Base-by-base conservation (phyloP, 768 basidiomycete species). In the Suillus paluster region DNA sequence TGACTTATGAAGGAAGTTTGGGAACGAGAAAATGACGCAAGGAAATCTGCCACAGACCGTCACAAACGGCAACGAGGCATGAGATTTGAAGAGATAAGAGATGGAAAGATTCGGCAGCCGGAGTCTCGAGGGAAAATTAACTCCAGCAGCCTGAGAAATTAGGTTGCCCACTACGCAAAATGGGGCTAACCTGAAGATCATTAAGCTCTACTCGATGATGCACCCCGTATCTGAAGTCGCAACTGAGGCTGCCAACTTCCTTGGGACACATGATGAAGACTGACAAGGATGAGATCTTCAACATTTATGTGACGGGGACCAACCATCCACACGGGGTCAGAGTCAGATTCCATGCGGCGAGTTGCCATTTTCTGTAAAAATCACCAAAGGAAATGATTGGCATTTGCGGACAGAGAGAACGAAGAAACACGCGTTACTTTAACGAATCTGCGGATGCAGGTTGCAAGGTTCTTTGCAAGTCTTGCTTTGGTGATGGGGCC, bases 171-270 rank as follows among this genome's bases (percentile, higher is more conserved):
- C 21, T 17, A 34, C 17, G 21, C 23, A 25, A 55, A 19, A 53
- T 25, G 25, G 17, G 25, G 36, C 23, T 19, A 11, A 7, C 38
- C 17, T 25, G 23, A 54, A 5, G 4, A 21, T 53, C 12, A 21
- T 25, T 8, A 36, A 12, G 23, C 23, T 39, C 23, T 55, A 11
- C 21, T 54, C 19, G 54, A 38, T 17, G 54, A 38, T 17, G 9
- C 21, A 17, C 17, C 54, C 27, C 11, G 42, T 7, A 21, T 34
- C 41, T 30, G 54, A 38, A 91, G 78, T 71, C 86, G 81, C 48
- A 90, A 74, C 56, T 90, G 88, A 23, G 88, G 88, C 67, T 91
- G 90, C 90, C 90, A 92, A 66, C 85, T 86, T 34, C 90, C 90
- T 77, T 88, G 83, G 21, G 89, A 90, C 60, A 91, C 90, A 67